These are phyloP conservation scores for Oryza brachyantha DNA, from an alignment of 176 grass and related monocot genomes.

Conservation along the genomic window DNA sequence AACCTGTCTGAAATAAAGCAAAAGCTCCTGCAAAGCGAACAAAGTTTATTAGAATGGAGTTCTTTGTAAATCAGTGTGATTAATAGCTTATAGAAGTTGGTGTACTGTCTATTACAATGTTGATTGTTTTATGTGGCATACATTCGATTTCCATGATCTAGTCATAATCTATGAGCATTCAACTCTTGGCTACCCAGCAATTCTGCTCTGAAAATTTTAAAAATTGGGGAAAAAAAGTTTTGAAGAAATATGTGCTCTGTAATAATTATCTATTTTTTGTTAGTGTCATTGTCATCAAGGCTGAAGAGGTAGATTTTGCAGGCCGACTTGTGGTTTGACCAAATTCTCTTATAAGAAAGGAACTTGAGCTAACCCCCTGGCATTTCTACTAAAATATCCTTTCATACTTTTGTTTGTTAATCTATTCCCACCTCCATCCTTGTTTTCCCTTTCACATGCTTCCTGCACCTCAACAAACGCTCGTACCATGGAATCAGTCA, in stretches of 20 bases:
- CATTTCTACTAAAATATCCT: not conserved
- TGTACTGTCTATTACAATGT: not conserved
- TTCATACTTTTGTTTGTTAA: constrained; percentile 5
- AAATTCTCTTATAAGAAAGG: not conserved
- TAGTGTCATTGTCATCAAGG: not conserved
- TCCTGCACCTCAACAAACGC: not conserved
- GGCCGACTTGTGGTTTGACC: not conserved
- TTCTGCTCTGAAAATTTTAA: not conserved
- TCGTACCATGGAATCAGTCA: not conserved
- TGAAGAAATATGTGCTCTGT: not conserved
- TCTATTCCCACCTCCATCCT: not conserved
- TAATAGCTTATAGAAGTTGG: not conserved
- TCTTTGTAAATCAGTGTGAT: not conserved
- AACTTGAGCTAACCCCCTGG: not conserved
- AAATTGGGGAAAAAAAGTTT: not conserved
- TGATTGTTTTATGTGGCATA: not conserved
- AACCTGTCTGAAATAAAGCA: constrained; percentile 15
- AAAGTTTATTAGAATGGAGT: not conserved
- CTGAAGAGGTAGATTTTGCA: not conserved
- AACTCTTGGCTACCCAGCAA: not conserved
- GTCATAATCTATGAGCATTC: not conserved
- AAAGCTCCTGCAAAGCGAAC: no score
- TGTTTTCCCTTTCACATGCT: constrained; percentile 9
- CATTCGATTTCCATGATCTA: not conserved
- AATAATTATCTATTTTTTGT: not conserved